Conservation (phyloP, 2,329 filamentous ascomycete species). For the Aspergillus persii region DNA sequence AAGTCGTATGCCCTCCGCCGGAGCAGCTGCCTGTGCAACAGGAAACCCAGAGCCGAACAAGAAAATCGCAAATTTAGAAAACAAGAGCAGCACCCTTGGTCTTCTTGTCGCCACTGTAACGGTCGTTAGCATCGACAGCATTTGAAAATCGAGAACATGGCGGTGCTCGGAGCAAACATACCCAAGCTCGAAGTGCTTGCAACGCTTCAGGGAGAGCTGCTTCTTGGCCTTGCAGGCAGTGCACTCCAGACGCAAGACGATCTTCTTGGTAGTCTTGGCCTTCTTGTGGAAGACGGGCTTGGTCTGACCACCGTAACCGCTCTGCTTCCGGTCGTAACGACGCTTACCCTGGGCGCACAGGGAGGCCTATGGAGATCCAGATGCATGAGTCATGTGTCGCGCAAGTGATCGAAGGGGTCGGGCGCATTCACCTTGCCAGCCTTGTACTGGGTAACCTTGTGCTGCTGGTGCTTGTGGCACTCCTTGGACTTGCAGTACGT, state of each 20-base stretch:
- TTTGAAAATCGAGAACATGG: not conserved
- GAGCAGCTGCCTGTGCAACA: slow-evolving; percentile 36
- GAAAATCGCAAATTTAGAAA: slow-evolving; percentile 71
- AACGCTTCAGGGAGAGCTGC: slow-evolving; percentile 97
- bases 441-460: slow-evolving; percentile 97
- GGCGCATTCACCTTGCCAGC: slow-evolving; percentile 71
- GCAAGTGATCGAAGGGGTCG: slow-evolving; percentile 13
- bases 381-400: slow-evolving; percentile 23
- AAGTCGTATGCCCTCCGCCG: slow-evolving; percentile 38
- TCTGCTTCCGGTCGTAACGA: slow-evolving; percentile 99
- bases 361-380: slow-evolving; percentile 62
- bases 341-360: slow-evolving; percentile 98
- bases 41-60: slow-evolving; percentile 44
- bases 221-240: slow-evolving; percentile 97
- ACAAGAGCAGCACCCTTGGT: slow-evolving; percentile 99
- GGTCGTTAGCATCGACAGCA: slow-evolving; percentile 41
- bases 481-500: slow-evolving; percentile 97
- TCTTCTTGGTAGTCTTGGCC: slow-evolving; percentile 99
- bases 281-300: slow-evolving; percentile 99
- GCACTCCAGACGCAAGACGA: slow-evolving; percentile 97
- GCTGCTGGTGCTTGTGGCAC: slow-evolving; percentile 88
- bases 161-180: slow-evolving; percentile 52
- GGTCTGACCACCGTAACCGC: slow-evolving; percentile 99
- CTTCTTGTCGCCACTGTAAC: slow-evolving; percentile 98
- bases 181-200: slow-evolving; percentile 99